These are phyloP conservation scores for Ogataea minuta DNA, from an alignment of 805 yeast species.

Conservation along the genomic window DNA sequence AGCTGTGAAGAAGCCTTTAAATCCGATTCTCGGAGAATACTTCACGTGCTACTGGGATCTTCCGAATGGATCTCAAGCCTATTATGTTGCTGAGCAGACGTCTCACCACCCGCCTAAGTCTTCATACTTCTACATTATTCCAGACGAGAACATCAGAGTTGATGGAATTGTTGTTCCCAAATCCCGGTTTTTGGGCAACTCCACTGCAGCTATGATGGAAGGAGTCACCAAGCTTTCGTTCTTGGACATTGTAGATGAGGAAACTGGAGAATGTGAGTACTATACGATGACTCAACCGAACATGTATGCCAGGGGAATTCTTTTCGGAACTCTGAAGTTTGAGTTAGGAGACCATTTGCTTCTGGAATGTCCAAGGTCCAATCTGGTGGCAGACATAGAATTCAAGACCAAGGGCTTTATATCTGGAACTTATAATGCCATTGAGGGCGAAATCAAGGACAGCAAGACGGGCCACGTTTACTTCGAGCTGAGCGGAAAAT, in stretches of 20 bases:
- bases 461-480: slow-evolving; percentile 49
- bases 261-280: slow-evolving; percentile 53
- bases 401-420: slow-evolving; percentile 95
- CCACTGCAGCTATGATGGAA: slow-evolving; percentile 97
- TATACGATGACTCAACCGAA: slow-evolving; percentile 93
- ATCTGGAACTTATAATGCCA: slow-evolving; percentile 86
- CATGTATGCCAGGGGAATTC: slow-evolving; percentile 88
- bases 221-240: slow-evolving; percentile 76
- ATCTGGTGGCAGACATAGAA: slow-evolving; percentile 75
- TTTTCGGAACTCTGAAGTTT: slow-evolving; percentile 84
- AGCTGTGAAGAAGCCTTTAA: slow-evolving; percentile 95
- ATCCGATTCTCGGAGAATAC: slow-evolving; percentile 90
- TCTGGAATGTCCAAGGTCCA: slow-evolving; percentile 60
- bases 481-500: slow-evolving; percentile 79
- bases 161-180: slow-evolving; percentile 89
- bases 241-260: slow-evolving; percentile 50
- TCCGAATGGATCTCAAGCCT: slow-evolving; percentile 65
- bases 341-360: slow-evolving; percentile 91
- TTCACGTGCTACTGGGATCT: slow-evolving; percentile 93
- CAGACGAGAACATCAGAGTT: slow-evolving; percentile 74
- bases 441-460: slow-evolving; percentile 69
- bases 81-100: slow-evolving; percentile 89
- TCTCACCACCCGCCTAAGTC: slow-evolving; percentile 99
- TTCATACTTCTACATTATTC: slow-evolving; percentile 84
- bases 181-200: slow-evolving; percentile 88